Base-by-base conservation (phyloP, 192 early-diverging fungal genomes). In the Coemansia aciculifera region DNA sequence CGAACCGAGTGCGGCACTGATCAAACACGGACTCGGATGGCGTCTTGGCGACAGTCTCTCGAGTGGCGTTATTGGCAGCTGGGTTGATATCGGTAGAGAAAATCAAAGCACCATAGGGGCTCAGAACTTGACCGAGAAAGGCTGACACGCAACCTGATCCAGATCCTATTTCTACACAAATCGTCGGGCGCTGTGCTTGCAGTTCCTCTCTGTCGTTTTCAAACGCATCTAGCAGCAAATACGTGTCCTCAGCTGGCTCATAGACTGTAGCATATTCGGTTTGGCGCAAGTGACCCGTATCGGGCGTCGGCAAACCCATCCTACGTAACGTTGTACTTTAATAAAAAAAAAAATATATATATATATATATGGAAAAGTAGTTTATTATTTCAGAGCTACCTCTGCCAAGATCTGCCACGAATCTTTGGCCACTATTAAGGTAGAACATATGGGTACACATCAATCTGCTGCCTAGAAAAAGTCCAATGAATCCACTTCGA, bases 201-300 rank as follows among this genome's bases (percentile, higher is more conserved):
- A 96, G 59, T 34, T 82, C 71, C 6, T 71, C 21, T 0, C 65
- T 75, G 56, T 97, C 95, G 56, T 85, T 81, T 65, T 97, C 95
- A n/a, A 98, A 87, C 3, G 92, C 91, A 73, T 97, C 95, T 29
- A 99, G 81, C 17, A 99, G 80, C 52, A 99, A 76, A 71, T 96
- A 99, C 0, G 94, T 94, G 75, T 99, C 97, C 85, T 99, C 95
- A 7, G 80, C 90, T 6, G 97, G 94, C 75, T 95, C 94, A 71
- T 97, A 98, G 1, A 98, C 89, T 42, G 86, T 66, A 15, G 84
- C 73, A 49, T 87, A 92, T 66, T 93, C 87, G 15, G 83, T 44
- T 11, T 71, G 56, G 34, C 79, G 85, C 57, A 97, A 69, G 68
- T 95, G 94, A 15, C 84, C 80, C 15, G 94, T 86, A 64, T 89